Percentiles rank a stretch among this genome's conserved stretches.
Evolutionary conservation across 495 filamentous ascomycete genomes (phyloP).

Genomic region (Apiosordaria backusii): DNA sequence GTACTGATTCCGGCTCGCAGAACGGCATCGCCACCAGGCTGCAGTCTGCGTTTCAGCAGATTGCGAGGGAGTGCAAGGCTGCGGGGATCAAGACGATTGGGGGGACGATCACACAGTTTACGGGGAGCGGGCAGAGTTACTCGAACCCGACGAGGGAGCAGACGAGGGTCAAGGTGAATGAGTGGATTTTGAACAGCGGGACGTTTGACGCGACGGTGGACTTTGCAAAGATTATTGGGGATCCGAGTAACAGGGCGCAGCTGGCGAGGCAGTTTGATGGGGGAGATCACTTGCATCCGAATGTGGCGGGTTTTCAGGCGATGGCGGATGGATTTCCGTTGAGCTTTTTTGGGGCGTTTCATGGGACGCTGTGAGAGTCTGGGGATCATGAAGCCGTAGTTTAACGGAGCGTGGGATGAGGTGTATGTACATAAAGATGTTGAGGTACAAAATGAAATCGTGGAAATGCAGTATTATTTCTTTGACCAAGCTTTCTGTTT

Average conservation of each 20-base stretch:
- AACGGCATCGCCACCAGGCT: constrained; percentile 48
- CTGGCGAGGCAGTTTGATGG: constrained; percentile 55
- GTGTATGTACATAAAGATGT: too few species aligned
- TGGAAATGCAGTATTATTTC: too few species aligned
- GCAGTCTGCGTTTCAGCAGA: constrained; percentile 55
- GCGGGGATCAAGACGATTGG: constrained; percentile 56
- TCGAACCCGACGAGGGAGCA: constrained; percentile 52
- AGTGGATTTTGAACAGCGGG: constrained; percentile 57
- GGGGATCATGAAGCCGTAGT: too few species aligned
- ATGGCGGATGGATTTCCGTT: constrained; percentile 61
- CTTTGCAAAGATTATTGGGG: constrained; percentile 56
- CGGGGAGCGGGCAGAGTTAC: constrained; percentile 48
- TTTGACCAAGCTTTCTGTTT: too few species aligned
- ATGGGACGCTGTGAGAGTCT: background rate
- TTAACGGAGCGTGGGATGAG: too few species aligned
- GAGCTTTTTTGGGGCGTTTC: constrained; percentile 44
- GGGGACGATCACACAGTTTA: constrained; percentile 69
- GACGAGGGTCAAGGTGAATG: constrained; percentile 58
- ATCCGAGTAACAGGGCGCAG: constrained; percentile 43
- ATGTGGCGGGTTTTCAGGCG: constrained; percentile 58
- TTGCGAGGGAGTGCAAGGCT: constrained; percentile 54
- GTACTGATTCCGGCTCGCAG: constrained; percentile 46
- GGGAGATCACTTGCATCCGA: constrained; percentile 71
- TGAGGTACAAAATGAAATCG: background rate
- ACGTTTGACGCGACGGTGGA: constrained; percentile 62